These are phyloP conservation scores for Fraxinus americana DNA, from an alignment of 257 asterid genomes.

Conservation along the genomic window DNA sequence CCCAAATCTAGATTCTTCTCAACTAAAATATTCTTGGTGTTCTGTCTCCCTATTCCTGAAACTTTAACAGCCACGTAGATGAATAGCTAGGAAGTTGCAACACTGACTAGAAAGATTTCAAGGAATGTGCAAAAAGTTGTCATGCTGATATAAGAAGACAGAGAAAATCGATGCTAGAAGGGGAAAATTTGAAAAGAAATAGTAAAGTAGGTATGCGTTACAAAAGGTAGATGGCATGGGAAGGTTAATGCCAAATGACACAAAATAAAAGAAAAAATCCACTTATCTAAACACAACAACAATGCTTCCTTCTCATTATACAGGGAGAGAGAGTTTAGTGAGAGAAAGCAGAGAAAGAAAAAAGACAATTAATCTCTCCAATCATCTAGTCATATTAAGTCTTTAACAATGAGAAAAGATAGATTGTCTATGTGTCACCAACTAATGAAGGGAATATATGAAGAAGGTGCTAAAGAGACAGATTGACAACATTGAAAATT, in stretches of 20 bases:
- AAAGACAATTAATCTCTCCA: neutral
- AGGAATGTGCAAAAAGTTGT: neutral
- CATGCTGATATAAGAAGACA: neutral
- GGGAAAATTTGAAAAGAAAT: neutral
- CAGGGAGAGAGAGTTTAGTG: constrained; percentile 1
- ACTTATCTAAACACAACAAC: neutral
- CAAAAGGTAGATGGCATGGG: neutral
- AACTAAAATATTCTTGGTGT: neutral
- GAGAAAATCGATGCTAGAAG: neutral
- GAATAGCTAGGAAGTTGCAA: constrained; percentile 9
- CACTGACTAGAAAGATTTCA: constrained; percentile 3
- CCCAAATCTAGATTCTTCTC: neutral
- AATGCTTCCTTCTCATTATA: neutral
- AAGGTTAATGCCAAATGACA: constrained; percentile 3
- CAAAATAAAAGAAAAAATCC: neutral
- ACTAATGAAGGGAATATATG: neutral
- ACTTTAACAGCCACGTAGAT: neutral
- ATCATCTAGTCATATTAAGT: neutral
- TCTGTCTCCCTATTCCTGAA: neutral
- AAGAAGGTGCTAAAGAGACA: neutral
- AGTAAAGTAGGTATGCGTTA: neutral
- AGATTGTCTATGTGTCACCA: constrained; percentile 1
- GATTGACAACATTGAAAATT: neutral
- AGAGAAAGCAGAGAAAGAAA: neutral
- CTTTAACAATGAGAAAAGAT: neutral